Evolutionary conservation across 169 alveolate species (phyloP).

Genomic region (Plasmodium gallinaceum): DNA sequence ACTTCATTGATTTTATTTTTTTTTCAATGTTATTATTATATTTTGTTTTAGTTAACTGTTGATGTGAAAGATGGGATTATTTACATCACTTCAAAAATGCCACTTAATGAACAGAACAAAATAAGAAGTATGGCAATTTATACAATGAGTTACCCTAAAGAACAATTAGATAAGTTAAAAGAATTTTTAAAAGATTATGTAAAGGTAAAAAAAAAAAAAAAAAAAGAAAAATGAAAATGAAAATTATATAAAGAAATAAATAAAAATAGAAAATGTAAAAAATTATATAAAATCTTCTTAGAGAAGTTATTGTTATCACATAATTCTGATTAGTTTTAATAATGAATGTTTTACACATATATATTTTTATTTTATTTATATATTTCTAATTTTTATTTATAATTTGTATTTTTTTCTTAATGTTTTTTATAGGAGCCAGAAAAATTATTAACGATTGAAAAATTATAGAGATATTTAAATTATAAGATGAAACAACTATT

Average conservation of each 20-base stretch:
- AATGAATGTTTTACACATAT: no score
- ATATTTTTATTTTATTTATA: no score
- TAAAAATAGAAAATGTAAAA: neutral
- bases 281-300: neutral
- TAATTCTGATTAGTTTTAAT: no score
- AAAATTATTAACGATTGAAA: no score
- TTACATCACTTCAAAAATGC: slow-evolving; percentile 14
- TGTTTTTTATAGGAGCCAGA: no score
- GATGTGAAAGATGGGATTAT: slow-evolving; percentile 37
- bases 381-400: no score
- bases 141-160: slow-evolving; percentile 58
- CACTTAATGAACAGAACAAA: slow-evolving; percentile 18
- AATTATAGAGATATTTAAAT: no score
- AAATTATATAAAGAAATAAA: neutral
- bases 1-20: neutral
- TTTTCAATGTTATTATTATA: neutral
- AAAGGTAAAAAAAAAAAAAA: slow-evolving; percentile 1
- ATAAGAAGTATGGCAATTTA: slow-evolving; percentile 26
- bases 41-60: slow-evolving; percentile 21
- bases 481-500: no score
- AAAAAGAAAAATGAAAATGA: slow-evolving; percentile 1
- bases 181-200: slow-evolving; percentile 29
- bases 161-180: slow-evolving; percentile 39
- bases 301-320: no score
- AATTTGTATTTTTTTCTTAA: no score